A percentile compares a stretch with the other conserved stretches of the same genome.
Conservation (phyloP, 2,329 filamentous ascomycete species). For the Harringtonia lauricola region DNA sequence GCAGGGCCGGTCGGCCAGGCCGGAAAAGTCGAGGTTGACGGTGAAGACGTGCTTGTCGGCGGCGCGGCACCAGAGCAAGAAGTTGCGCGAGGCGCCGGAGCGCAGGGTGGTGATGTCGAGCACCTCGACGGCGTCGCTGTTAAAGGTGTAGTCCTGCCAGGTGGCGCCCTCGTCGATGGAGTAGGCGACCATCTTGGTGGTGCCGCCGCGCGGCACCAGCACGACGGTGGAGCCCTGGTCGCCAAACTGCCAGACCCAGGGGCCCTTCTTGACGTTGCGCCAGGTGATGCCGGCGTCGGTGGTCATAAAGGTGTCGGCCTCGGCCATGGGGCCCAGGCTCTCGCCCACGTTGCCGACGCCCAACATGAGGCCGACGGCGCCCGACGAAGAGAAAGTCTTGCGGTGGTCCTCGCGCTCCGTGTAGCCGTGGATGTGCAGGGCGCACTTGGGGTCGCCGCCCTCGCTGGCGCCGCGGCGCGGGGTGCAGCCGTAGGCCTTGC, state of each 20-base stretch:
- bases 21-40: conserved; percentile 81
- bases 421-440: conserved; percentile 88
- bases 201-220: conserved; percentile 58
- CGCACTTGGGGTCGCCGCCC: conserved; percentile 55
- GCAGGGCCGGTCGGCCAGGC: conserved; percentile 65
- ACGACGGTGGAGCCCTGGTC: conserved; percentile 91
- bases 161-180: conserved; percentile 60
- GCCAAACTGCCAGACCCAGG: conserved; percentile 88
- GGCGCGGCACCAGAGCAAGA: conserved; percentile 73
- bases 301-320: conserved; percentile 85
- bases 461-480: conserved; percentile 23
- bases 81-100: conserved; percentile 82
- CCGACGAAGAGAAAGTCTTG: conserved; percentile 79
- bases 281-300: conserved; percentile 83
- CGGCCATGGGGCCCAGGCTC: conserved; percentile 49
- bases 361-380: conserved; percentile 84
- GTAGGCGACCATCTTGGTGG: conserved; percentile 47
- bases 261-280: conserved; percentile 76
- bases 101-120: conserved; percentile 78
- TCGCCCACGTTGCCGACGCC: conserved; percentile 82
- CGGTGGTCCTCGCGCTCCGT: conserved; percentile 76
- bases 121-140: conserved; percentile 57
- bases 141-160: conserved; percentile 69
- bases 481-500: conserved; percentile 58
- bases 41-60: conserved; percentile 47